These are phyloP conservation scores for Chondrus crispus DNA, from an alignment of 23 red algal genomes.

Conservation along the genomic window DNA sequence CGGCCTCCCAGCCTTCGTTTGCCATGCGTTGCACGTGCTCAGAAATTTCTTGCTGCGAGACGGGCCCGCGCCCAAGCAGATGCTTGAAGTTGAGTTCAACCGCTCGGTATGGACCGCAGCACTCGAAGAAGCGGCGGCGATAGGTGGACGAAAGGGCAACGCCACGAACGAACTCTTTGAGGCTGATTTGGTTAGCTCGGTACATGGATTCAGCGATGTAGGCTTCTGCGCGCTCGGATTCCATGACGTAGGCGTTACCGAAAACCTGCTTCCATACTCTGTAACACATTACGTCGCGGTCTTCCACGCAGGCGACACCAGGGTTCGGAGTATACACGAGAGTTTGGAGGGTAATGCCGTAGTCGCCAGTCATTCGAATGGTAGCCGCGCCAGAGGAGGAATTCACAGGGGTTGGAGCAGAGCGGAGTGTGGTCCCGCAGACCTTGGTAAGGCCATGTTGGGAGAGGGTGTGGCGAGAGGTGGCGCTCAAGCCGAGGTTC, in stretches of 20 bases:
- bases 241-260: constrained; percentile 89
- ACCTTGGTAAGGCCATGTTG: not conserved
- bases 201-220: constrained; percentile 74
- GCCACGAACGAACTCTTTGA: constrained; percentile 79
- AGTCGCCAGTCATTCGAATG: constrained; percentile 5
- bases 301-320: constrained; percentile 18
- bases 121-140: constrained; percentile 71
- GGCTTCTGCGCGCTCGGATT: constrained; percentile 60
- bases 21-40: constrained; percentile 58
- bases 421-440: not conserved
- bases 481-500: not conserved
- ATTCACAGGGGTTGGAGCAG: not conserved
- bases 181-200: constrained; percentile 44
- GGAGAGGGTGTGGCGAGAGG: not conserved
- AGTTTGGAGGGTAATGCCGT: constrained; percentile 49
- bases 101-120: constrained; percentile 69
- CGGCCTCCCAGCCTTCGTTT: constrained; percentile 68
- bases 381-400: not conserved
- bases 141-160: constrained; percentile 72
- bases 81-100: constrained; percentile 89
- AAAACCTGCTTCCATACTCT: constrained; percentile 76
- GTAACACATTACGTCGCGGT: constrained; percentile 49
- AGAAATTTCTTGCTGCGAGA: constrained; percentile 58
- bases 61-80: constrained; percentile 76
- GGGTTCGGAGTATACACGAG: constrained; percentile 48